Evolutionary conservation across 2,329 filamentous ascomycete genomes (phyloP), one percentile per base, ranked within the genome.

Genomic region (Tolypocladium guangdongense): DNA sequence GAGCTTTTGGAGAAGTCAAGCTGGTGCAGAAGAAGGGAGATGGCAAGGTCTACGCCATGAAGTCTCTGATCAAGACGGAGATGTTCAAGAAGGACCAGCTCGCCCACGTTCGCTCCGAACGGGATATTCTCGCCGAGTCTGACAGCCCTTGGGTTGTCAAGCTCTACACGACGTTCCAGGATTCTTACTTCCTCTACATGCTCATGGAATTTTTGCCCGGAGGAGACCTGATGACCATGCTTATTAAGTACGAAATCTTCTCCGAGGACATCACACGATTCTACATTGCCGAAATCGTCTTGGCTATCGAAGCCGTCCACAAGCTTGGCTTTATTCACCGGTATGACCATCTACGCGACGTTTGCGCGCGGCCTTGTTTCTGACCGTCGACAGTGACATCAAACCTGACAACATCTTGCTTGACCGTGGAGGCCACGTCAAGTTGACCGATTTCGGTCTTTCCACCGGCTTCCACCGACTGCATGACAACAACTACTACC

Each of bases 81-180:
- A 99, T 99, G 93, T 96, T 96, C 77, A 96, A 96, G 75, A 96
- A 96, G 73, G 93, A 99, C 67, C 93, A 99, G 71, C 77, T 99
- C 56, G 93, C 93, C 20, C 93, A 99, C 73, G 93, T 99, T 56
- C 90, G 95, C 59, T 91, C 93, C 52, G 93, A 99, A 74, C 85
- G 93, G 78, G 93, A 99, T 69, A 97, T 99, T 62, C 77, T 99
- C 58, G 93, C 93, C 57, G 95, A 99, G 70, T 95, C 92, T n/a
- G 93, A 99, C 78, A 97, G 93, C 67, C 92, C 93, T 6, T 99
- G 93, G 93, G 89, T 99, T 18, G 93, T 99, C 63, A 99, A 96
- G 78, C 83, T 99, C 57, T 95, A 89, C 75, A 96, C 93, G 14
- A 97, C 93, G 0, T 99, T 99, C 78, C 93, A 99, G 72, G 93